phyloP scores from a whole-genome alignment of 2,329 filamentous ascomycete genomes.

The Aspergillus alliaceus region DNA sequence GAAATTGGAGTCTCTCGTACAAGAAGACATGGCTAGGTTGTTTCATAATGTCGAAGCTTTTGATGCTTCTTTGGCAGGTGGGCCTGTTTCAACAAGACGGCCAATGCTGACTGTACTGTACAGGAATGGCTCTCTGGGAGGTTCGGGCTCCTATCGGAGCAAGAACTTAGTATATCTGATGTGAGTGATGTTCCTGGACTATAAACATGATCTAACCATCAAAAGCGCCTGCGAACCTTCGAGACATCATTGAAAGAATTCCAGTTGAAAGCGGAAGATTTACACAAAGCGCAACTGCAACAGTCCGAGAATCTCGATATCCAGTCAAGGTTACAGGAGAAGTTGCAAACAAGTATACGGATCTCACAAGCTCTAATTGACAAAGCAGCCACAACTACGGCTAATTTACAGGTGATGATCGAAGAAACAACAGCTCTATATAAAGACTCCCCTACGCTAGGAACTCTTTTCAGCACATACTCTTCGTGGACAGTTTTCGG shows the following conservation, averaged over 20 bases:
- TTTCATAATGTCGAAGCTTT: slow-evolving; percentile 29
- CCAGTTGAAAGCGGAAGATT: slow-evolving; percentile 28
- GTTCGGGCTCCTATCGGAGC: slow-evolving; percentile 29
- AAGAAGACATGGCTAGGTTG: slow-evolving; percentile 29
- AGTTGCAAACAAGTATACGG: slow-evolving; percentile 25
- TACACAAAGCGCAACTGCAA: slow-evolving; percentile 34
- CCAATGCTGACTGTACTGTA: slow-evolving; percentile 8
- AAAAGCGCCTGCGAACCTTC: slow-evolving; percentile 37
- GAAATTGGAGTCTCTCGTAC: slow-evolving; percentile 33
- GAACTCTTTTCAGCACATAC: slow-evolving; percentile 15
- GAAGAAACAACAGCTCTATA: slow-evolving; percentile 29
- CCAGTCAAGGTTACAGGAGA: slow-evolving; percentile 28
- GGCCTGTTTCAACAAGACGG: slow-evolving; percentile 3
- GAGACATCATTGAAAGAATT: slow-evolving; percentile 34
- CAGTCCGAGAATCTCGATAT: slow-evolving; percentile 32
- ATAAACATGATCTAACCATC: slow-evolving; percentile 17
- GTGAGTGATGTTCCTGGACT: slow-evolving; percentile 13
- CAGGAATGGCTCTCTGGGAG: slow-evolving; percentile 34
- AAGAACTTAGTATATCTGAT: slow-evolving; percentile 36
- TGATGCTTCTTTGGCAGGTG: slow-evolving; percentile 36
- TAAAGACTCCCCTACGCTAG: slow-evolving; percentile 17
- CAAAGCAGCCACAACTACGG: slow-evolving; percentile 25
- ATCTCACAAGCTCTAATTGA: slow-evolving; percentile 35
- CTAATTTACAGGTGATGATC: slow-evolving; percentile 32
- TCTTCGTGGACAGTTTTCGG: slow-evolving; percentile 26